Percentiles rank a stretch among this genome's conserved stretches.
Evolutionary conservation across 768 basidiomycete species (phyloP).

Genomic region (Saitozyma podzolica): DNA sequence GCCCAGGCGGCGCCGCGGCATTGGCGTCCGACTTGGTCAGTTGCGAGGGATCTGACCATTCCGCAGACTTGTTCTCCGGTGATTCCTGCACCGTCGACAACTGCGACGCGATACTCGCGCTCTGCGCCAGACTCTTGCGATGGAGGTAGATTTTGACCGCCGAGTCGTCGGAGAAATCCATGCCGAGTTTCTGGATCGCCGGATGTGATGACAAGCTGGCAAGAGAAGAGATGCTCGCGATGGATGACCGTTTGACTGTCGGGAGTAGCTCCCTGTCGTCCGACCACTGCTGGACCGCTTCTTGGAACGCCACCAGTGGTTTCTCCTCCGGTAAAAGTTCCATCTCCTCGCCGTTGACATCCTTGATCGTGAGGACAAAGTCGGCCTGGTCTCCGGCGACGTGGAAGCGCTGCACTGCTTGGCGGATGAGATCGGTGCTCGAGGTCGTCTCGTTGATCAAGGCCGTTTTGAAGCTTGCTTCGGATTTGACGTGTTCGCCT

Average conservation of each 20-base stretch:
- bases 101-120: conserved; percentile 5
- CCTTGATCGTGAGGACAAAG: conserved; percentile 91
- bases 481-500: conserved; percentile 82
- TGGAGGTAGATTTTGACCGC: conserved; percentile 96
- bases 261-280: conserved; percentile 54
- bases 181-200: conserved; percentile 86
- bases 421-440: conserved; percentile 77
- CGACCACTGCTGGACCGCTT: conserved; percentile 62
- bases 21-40: background rate
- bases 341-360: conserved; percentile 80
- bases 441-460: conserved; percentile 84
- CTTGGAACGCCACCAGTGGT: conserved; percentile 87
- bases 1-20: conserved; percentile 1
- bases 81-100: conserved; percentile 53
- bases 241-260: conserved; percentile 87
- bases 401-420: conserved; percentile 90
- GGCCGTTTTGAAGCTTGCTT: conserved; percentile 98
- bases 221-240: conserved; percentile 92
- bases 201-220: conserved; percentile 89
- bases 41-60: conserved; percentile 18
- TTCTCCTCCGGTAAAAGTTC: conserved; percentile 66
- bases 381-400: conserved; percentile 61
- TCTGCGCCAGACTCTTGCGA: conserved; percentile 48
- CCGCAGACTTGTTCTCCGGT: conserved; percentile 54
- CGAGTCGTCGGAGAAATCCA: conserved; percentile 98